These are phyloP conservation scores for Cochlearia excelsa DNA, from an alignment of 345 rosid species.

Conservation along the genomic window DNA sequence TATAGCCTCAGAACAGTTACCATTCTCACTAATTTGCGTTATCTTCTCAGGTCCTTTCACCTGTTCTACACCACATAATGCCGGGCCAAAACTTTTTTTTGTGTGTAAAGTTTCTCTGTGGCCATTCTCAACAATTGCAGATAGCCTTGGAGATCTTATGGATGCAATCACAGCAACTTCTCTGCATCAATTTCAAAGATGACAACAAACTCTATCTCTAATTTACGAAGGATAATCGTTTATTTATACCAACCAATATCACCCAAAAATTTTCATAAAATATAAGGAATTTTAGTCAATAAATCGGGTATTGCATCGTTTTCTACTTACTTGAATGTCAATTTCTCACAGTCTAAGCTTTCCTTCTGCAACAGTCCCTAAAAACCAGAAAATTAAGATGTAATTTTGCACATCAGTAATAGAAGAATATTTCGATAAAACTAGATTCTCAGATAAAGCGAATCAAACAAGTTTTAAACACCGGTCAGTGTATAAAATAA, in stretches of 20 bases:
- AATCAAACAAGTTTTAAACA: too few relatives aligned
- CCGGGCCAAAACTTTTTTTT: constrained; percentile 7
- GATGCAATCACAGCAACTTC: constrained; percentile 26
- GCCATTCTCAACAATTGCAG: constrained; percentile 28
- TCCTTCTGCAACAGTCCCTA: too few relatives aligned
- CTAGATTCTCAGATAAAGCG: too few relatives aligned
- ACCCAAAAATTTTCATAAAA: background rate
- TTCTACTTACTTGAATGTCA: constrained; percentile 39
- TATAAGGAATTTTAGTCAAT: background rate
- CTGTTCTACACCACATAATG: constrained; percentile 13
- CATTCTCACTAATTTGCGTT: constrained; percentile 28
- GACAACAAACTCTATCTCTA: too few relatives aligned
- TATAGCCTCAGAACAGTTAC: constrained; percentile 13
- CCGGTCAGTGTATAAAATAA: too few relatives aligned
- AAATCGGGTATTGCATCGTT: too few relatives aligned
- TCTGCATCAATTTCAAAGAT: constrained; percentile 23
- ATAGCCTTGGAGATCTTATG: constrained; percentile 27
- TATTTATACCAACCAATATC: background rate
- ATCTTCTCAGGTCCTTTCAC: constrained; percentile 36
- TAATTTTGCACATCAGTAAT: too few relatives aligned
- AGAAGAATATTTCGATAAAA: too few relatives aligned
- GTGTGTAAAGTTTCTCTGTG: constrained; percentile 3
- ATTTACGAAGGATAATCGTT: too few relatives aligned
- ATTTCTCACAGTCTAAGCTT: constrained; percentile 21
- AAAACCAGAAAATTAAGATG: too few relatives aligned